Base-by-base conservation (phyloP, 768 basidiomycete genomes). In the Tylopilus rubrobrunneus region DNA sequence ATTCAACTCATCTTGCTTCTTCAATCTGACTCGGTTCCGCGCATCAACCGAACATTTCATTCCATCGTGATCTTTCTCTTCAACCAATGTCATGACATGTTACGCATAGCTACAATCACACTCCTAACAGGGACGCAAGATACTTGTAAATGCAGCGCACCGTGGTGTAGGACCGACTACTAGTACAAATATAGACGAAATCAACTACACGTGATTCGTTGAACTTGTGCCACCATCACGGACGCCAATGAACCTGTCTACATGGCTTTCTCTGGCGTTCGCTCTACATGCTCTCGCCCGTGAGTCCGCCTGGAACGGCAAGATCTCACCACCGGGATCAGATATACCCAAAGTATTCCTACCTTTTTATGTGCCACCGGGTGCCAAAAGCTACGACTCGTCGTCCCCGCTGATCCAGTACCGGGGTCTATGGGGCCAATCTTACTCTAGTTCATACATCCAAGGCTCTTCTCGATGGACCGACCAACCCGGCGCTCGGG, bases 341-440 rank as follows among this genome's bases (percentile, higher is more conserved):
- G 74, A 69, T 12, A 70, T 66, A 41, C 74, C 74, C 17, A 61
- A 72, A 1, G 48, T 67, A 4, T 89, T 89, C 70, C 76, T 77
- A 2, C 85, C 87, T 0, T 90, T 82, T 73, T 90, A 85, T 63
- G 84, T 87, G 66, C 84, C 88, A 52, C 79, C 81, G 12, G 87
- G 88, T 28, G 77, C 87, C 7, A 86, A 81, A 75, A 74, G 78
- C 59, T 87, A 87, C 56, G 83, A 85, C 64, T 87, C 87, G 1
- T 73, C 77, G 33, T 89, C 86, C 27, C 84, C 83, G 21, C 64
- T 87, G n/a, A 66, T 91, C 21, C 76, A 75, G 28, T 88, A 84
- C 59, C 75, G 76, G 34, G 85, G 85, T 7, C 63, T 61, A 28
- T 91, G 88, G 88, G 65, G 64, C 8, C 77, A 81, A 27, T 66